phyloP scores from a whole-genome alignment of 2,329 filamentous ascomycete species.

The Sporothrix pseudoabietina region DNA sequence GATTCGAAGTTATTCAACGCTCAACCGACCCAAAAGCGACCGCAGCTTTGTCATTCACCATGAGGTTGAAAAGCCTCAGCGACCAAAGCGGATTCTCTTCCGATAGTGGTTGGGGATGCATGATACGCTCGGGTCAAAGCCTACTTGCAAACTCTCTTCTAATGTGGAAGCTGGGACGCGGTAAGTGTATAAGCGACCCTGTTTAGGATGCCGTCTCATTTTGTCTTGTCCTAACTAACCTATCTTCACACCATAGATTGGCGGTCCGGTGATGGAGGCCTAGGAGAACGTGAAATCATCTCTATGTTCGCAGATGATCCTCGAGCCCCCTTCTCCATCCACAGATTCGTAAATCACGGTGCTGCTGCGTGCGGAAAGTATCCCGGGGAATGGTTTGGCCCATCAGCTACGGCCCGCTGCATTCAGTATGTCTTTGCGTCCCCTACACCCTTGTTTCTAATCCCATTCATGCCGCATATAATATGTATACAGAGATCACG shows the following conservation, averaged over 20 bases:
- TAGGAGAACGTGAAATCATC: conserved; percentile 70
- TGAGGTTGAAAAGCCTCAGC: conserved; percentile 77
- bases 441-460: not conserved
- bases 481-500: too few relatives aligned
- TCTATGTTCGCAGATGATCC: conserved; percentile 86
- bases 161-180: conserved; percentile 74
- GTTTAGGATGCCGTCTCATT: too few relatives aligned
- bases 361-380: conserved; percentile 87
- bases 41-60: conserved; percentile 75
- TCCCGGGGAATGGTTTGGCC: conserved; percentile 97
- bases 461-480: not conserved
- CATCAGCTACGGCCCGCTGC: conserved; percentile 91
- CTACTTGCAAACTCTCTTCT: conserved; percentile 83
- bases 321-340: conserved; percentile 86
- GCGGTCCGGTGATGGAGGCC: conserved; percentile 62
- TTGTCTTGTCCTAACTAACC: not conserved
- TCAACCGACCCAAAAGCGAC: conserved; percentile 72
- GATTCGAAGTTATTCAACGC: conserved; percentile 79
- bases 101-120: conserved; percentile 96
- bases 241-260: conserved; percentile 58
- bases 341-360: conserved; percentile 89
- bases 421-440: conserved; percentile 72
- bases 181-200: conserved; percentile 49
- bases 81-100: conserved; percentile 83
- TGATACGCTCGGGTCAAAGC: conserved; percentile 96